A percentile compares a stretch with the other conserved stretches of the same genome.
Conservation (phyloP, 495 filamentous ascomycete genomes). For the Glonium stellatum region DNA sequence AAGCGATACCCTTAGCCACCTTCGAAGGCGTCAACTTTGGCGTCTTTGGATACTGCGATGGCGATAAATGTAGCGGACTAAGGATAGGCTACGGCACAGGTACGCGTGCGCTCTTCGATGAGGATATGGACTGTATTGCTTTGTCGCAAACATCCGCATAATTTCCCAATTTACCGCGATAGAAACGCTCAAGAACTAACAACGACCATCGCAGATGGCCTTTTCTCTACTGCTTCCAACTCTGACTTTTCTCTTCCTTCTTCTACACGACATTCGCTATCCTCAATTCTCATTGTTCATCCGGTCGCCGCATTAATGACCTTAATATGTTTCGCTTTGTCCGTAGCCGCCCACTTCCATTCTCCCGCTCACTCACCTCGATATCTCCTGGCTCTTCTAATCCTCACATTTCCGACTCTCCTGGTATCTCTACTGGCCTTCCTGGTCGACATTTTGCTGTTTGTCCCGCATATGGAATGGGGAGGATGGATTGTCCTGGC, state of each 20-base stretch:
- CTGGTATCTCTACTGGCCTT: slow-evolving; percentile 82
- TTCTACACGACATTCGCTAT: slow-evolving; percentile 72
- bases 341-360: slow-evolving; percentile 78
- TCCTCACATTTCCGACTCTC: slow-evolving; percentile 77
- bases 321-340: slow-evolving; percentile 73
- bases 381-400: slow-evolving; percentile 75
- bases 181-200: too few species aligned
- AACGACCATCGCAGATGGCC: slow-evolving; percentile 29
- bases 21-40: slow-evolving; percentile 76
- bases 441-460: slow-evolving; percentile 89
- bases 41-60: slow-evolving; percentile 83
- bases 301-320: slow-evolving; percentile 83
- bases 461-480: slow-evolving; percentile 90
- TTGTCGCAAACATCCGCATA: background rate
- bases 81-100: slow-evolving; percentile 80
- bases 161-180: background rate
- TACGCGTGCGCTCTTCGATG: slow-evolving; percentile 34
- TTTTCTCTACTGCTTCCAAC: slow-evolving; percentile 40
- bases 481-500: slow-evolving; percentile 92
- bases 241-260: slow-evolving; percentile 68
- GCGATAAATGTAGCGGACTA: slow-evolving; percentile 57
- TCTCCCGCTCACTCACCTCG: slow-evolving; percentile 86
- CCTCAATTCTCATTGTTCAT: slow-evolving; percentile 85
- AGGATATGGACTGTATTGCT: too few species aligned
- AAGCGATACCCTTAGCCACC: slow-evolving; percentile 71